These are phyloP conservation scores for Coniochaeta sp. DNA, from an alignment of 2,329 filamentous ascomycete genomes.

Conservation along the genomic window DNA sequence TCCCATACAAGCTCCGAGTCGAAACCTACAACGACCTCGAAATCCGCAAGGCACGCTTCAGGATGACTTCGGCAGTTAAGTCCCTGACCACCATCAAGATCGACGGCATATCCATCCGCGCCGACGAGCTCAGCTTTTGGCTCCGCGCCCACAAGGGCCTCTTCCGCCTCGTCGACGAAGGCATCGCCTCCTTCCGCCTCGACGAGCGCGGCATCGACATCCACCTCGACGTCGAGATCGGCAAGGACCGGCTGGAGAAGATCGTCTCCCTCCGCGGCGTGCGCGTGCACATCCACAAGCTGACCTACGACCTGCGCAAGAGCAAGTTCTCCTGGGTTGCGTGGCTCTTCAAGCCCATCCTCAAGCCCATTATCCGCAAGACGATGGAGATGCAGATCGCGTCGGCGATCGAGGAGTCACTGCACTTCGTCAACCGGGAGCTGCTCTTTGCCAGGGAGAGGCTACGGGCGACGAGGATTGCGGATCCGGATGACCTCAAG, in stretches of 20 bases:
- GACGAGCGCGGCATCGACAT: slow-evolving; percentile 86
- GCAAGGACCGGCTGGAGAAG: slow-evolving; percentile 69
- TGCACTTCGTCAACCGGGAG: slow-evolving; percentile 75
- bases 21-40: slow-evolving; percentile 84
- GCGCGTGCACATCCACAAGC: slow-evolving; percentile 76
- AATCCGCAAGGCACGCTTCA: slow-evolving; percentile 68
- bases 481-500: slow-evolving; percentile 68
- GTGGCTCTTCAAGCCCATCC: slow-evolving; percentile 77
- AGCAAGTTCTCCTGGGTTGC: slow-evolving; percentile 71
- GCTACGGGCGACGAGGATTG: slow-evolving; percentile 76
- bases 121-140: slow-evolving; percentile 87
- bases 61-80: slow-evolving; percentile 58
- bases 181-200: slow-evolving; percentile 77
- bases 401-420: slow-evolving; percentile 58
- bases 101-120: slow-evolving; percentile 75
- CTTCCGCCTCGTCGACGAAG: slow-evolving; percentile 70
- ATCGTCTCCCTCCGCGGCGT: slow-evolving; percentile 73
- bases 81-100: slow-evolving; percentile 72
- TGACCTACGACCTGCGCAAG: slow-evolving; percentile 69
- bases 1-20: slow-evolving; percentile 75
- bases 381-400: slow-evolving; percentile 75
- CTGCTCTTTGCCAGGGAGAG: slow-evolving; percentile 81
- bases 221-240: slow-evolving; percentile 76
- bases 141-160: slow-evolving; percentile 71
- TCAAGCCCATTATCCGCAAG: slow-evolving; percentile 73